Evolutionary conservation across 1,284 basidiomycete species (phyloP), one percentile per base, ranked within the genome.

Genomic region (Boletus mariae): DNA sequence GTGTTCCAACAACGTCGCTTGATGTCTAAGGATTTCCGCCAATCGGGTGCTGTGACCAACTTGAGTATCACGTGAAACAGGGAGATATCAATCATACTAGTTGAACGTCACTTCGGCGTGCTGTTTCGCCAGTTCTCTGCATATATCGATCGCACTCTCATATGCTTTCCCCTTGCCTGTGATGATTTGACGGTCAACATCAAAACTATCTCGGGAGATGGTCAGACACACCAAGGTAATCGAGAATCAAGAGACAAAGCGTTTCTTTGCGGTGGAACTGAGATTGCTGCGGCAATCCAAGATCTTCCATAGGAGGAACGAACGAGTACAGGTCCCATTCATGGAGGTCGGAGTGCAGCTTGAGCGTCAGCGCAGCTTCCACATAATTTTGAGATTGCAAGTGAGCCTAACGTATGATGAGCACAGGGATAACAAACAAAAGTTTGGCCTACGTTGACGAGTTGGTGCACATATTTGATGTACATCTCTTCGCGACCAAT

Each of bases 251-350:
- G 43, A 94, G 78, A 58, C 88, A 91, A 1, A 96, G 73, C 0
- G 91, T 92, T 71, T 98, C 96, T 68, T 97, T 98, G 46, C 96
- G 83, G 52, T 92, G 90, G 71, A 98, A 98, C 51, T 93, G 88
- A 1, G 90, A 94, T 68, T 99, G 96, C 35, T 92, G 87, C 1
- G 95, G 94, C 47, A 98, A 74, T 15, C 86, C 85, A 29, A 98
- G 80, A 56, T 92, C 91, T 64, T 86, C 84, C 84, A 94, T 92
- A 3, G 89, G 87, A 5, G 89, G 84, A 31, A 94, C 83, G 58
- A 92, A 87, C 0, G 84, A 78, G 55, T 84, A 84, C 17, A 87
- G 73, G 67, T 87, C 84, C 94, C 96, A 99, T 45, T 90, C 83
- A 64, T 97, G 92, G 4, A 97, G 77, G 67, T 98, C 94, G 28